Evolutionary conservation across 1,284 basidiomycete genomes (phyloP).

Genomic region (Sparassis latifolia): DNA sequence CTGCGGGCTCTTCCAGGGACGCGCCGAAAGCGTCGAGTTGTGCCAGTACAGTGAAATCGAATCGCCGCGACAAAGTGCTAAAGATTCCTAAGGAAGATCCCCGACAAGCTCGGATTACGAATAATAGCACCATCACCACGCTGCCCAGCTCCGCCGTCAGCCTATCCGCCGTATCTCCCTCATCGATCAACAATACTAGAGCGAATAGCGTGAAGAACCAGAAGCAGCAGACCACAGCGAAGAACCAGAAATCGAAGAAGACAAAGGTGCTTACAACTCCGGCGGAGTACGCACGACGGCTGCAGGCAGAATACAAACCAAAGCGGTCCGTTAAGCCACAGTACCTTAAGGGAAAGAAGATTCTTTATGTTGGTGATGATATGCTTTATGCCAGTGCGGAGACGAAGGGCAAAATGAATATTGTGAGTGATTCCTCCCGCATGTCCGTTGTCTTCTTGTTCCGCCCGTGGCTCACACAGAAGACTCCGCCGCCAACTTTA

Average conservation of each 20-base stretch:
- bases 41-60: too few relatives aligned
- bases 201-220: background rate
- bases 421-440: constrained; percentile 34
- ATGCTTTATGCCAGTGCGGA: constrained; percentile 39
- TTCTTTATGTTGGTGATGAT: constrained; percentile 57
- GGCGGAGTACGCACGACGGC: constrained; percentile 32
- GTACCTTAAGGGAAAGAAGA: constrained; percentile 39
- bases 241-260: constrained; percentile 15
- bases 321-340: constrained; percentile 22
- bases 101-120: background rate
- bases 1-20: too few relatives aligned
- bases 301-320: constrained; percentile 22
- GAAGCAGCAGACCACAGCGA: constrained; percentile 9
- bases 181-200: background rate
- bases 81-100: background rate
- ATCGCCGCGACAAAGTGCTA: background rate
- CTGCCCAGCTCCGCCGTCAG: constrained; percentile 17
- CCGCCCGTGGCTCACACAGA: background rate
- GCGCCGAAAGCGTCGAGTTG: too few relatives aligned
- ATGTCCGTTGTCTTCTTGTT: background rate
- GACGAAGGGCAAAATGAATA: constrained; percentile 53
- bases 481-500: constrained; percentile 17
- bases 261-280: constrained; percentile 26
- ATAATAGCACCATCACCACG: constrained; percentile 16
- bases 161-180: background rate